Conservation (phyloP, 2,329 filamentous ascomycete genomes). For the Neurospora crassa region DNA sequence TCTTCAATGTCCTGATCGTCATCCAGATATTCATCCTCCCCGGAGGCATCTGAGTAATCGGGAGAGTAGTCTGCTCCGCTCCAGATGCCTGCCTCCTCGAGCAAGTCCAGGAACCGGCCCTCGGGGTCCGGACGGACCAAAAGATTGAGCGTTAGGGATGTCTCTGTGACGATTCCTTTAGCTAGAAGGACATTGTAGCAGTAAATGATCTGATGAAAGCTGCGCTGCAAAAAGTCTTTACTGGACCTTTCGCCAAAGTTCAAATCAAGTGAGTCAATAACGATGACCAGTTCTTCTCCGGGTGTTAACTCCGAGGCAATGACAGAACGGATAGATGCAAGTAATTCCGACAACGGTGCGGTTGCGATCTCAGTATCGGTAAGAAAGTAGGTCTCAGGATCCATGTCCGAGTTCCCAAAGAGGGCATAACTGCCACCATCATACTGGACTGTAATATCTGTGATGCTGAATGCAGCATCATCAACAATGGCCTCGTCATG, state of each 20-base stretch:
- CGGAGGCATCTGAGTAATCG: slow-evolving; percentile 4
- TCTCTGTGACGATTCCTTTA: slow-evolving; percentile 6
- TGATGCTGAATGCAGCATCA: slow-evolving; percentile 7
- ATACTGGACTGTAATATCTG: slow-evolving; percentile 24
- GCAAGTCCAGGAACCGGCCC: slow-evolving; percentile 15
- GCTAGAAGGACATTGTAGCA: slow-evolving; percentile 12
- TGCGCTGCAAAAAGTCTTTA: slow-evolving; percentile 15
- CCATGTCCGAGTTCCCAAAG: slow-evolving; percentile 26
- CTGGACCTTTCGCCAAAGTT: slow-evolving; percentile 36
- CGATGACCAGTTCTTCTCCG: slow-evolving; percentile 40
- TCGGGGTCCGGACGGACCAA: slow-evolving; percentile 16
- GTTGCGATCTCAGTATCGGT: slow-evolving; percentile 32
- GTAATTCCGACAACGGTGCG: slow-evolving; percentile 33
- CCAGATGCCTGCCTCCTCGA: slow-evolving; percentile 10
- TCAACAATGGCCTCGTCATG: slow-evolving; percentile 1
- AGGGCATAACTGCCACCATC: slow-evolving; percentile 24
- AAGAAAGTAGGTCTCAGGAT: slow-evolving; percentile 35
- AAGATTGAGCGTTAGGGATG: slow-evolving; percentile 13
- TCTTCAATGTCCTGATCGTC: slow-evolving; percentile 2
- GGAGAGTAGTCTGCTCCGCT: slow-evolving; percentile 4
- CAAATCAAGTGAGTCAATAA: slow-evolving; percentile 41
- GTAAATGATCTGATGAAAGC: slow-evolving; percentile 17
- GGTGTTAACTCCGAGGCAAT: slow-evolving; percentile 34
- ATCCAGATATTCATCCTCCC: slow-evolving; percentile 7
- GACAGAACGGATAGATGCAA: slow-evolving; percentile 35